These are phyloP conservation scores for Polytolypa hystricis DNA, from an alignment of 2,329 filamentous ascomycete species.

Conservation along the genomic window DNA sequence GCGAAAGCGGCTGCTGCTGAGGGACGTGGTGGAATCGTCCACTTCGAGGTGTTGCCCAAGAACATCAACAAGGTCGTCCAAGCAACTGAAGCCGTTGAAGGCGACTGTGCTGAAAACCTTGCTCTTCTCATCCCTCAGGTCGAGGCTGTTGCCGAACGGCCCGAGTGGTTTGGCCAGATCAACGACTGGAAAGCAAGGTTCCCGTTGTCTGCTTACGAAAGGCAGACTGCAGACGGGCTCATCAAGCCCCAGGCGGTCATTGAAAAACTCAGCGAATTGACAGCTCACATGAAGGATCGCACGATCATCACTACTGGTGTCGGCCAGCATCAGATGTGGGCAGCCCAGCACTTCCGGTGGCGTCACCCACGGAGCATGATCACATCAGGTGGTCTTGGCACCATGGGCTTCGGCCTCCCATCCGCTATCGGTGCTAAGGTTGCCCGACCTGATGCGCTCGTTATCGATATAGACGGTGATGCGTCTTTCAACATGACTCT, in stretches of 20 bases:
- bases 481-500: conserved; percentile 99
- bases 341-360: conserved; percentile 94
- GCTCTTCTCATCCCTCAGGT: conserved; percentile 62
- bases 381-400: conserved; percentile 88
- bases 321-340: conserved; percentile 98
- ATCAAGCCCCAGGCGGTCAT: conserved; percentile 96
- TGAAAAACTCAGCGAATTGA: conserved; percentile 77
- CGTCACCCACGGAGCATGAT: conserved; percentile 84
- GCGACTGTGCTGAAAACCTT: conserved; percentile 76
- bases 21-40: conserved; percentile 83
- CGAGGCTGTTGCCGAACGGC: conserved; percentile 52
- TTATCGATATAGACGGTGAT: conserved; percentile 94
- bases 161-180: conserved; percentile 85
- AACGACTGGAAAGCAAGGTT: conserved; percentile 83
- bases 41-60: conserved; percentile 98
- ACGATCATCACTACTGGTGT: conserved; percentile 90
- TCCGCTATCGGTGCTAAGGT: conserved; percentile 95
- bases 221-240: conserved; percentile 58
- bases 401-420: conserved; percentile 92
- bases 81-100: conserved; percentile 88
- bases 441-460: conserved; percentile 65
- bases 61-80: conserved; percentile 99
- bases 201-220: conserved; percentile 73
- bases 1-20: conserved; percentile 77
- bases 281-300: conserved; percentile 64